Base-by-base conservation (phyloP, 2,329 filamentous ascomycete genomes). In the Xylaria sp. region DNA sequence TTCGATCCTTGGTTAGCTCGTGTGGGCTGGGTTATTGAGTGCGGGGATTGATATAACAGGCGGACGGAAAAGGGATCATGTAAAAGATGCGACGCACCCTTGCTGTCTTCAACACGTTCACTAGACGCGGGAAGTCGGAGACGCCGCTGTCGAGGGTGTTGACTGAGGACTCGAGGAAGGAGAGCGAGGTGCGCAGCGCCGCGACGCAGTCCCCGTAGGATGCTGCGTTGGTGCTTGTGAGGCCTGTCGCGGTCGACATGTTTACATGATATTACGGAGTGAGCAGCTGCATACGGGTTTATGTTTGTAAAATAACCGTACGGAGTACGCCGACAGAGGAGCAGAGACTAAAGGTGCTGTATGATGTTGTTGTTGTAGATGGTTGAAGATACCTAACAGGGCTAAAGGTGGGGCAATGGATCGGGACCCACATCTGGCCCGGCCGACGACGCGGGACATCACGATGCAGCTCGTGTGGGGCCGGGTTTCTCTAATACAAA, bases 121-220 rank as follows among this genome's bases (percentile, higher is more conserved):
- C 77, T 1, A 90, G 83, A 12, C 88, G 77, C 1, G 88, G 88
- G 72, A 88, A 87, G 81, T 90, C 88, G 41, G 85, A 80, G 31
- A 90, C 85, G 72, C 87, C 88, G 57, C 78, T 79, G 59, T 84
- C 85, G 55, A 90, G 84, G 5, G 87, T 89, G 52, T 83, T 79
- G 50, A 90, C 88, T 13, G 88, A 88, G 6, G 87, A 87, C 67
- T 89, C 85, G 75, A 90, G 87, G 75, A 86, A 88, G 68, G 84
- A 84, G 70, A 90, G 86, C n/a, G 88, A 89, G 57, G 82, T 83
- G 76, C 87, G 87, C 25, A 90, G 83, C 23, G 88, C 88, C 63
- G 86, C 78, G 69, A 90, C 88, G 81, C 88, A 90, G 80, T 88
- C 86, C 71, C 80, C 80, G 80, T 89, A 89, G 41, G 82, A 70